Evolutionary conservation across 768 basidiomycete genomes (phyloP).

Genomic region (Pulveroboletus sp.): DNA sequence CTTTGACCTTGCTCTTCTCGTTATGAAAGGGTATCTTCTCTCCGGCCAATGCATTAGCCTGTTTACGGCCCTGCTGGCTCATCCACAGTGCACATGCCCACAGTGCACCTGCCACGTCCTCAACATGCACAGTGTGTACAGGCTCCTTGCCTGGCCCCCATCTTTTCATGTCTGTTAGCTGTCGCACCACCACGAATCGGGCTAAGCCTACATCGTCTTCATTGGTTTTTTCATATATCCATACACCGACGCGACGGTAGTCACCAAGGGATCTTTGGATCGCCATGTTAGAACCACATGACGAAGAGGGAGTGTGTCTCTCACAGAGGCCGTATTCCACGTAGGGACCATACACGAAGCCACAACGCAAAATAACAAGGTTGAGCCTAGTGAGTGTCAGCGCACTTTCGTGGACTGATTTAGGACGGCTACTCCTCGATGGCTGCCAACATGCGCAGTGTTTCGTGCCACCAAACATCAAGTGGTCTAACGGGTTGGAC

Average conservation of each 20-base stretch:
- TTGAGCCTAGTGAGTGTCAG: constrained; percentile 52
- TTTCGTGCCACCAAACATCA: constrained; percentile 90
- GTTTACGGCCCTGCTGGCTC: constrained; percentile 50
- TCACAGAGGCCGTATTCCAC: constrained; percentile 63
- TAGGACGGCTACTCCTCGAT: constrained; percentile 55
- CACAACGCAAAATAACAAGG: constrained; percentile 71
- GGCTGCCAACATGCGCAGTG: constrained; percentile 65
- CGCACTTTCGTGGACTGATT: not conserved
- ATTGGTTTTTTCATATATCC: constrained; percentile 80
- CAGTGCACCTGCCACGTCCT: constrained; percentile 72
- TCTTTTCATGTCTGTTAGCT: constrained; percentile 34
- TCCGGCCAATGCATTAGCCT: constrained; percentile 55
- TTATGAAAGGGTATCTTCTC: constrained; percentile 39
- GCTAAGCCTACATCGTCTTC: constrained; percentile 64
- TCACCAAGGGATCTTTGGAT: constrained; percentile 56
- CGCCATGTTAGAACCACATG: constrained; percentile 11
- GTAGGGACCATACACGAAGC: constrained; percentile 79
- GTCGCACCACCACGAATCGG: not conserved
- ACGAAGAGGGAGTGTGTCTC: constrained; percentile 22
- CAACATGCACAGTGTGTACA: constrained; percentile 70
- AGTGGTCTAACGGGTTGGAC: constrained; percentile 63
- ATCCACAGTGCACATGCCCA: constrained; percentile 83
- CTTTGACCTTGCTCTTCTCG: constrained; percentile 62
- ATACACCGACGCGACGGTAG: constrained; percentile 76
- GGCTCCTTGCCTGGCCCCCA: constrained; percentile 78